Base-by-base conservation (phyloP, 176 grass and related monocot genomes). In the Sorghum bicolor region DNA sequence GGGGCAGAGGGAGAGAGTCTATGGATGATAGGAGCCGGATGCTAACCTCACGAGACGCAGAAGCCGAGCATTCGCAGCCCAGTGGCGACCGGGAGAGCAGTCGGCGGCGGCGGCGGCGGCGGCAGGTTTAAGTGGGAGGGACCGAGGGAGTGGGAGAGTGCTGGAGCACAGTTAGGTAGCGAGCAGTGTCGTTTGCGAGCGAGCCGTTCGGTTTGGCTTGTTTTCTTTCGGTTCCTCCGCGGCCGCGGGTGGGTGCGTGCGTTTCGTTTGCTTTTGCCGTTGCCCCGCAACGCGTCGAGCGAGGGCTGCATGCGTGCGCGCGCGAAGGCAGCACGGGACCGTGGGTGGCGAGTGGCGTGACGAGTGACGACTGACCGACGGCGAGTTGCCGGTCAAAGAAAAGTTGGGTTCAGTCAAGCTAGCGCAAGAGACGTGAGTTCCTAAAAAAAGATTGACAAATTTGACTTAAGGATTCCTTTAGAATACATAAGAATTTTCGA, bases 41-140 rank as follows among this genome's bases (percentile, higher is more conserved):
- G 67, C 88, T 44, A 61, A 83, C 83, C 88, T 86, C 29, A 19
- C 1, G 55, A 20, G 43, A 73, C 6, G 73, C 38, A 30, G 67
- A 15, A 32, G 44, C 3, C 1, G 67, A 55, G 67, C 57, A n/a
- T 57, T 11, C 31, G 74, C 25, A 25, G 47, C 14, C 25, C 20
- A n/a, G 26, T 17, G 48, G 57, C 34, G 4, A 53, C 77, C 64
- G 72, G 72, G 65, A 1, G 78, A 29, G 22, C 45, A 5, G 81
- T n/a, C 36, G 10, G 6, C 58, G 10, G 39, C 31, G 17, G 71
- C 39, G 4, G 45, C 1, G 64, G 77, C 70, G 75, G 69, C 47
- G 47, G 47, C 47, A 19, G 47, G 40, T 22, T 52, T 53, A 32
- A 45, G 60, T 72, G 68, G 67, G 31, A 69, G 15, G 20, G 78